Conservation (phyloP, 2,329 filamentous ascomycete species). For the Diaporthe vaccinii region DNA sequence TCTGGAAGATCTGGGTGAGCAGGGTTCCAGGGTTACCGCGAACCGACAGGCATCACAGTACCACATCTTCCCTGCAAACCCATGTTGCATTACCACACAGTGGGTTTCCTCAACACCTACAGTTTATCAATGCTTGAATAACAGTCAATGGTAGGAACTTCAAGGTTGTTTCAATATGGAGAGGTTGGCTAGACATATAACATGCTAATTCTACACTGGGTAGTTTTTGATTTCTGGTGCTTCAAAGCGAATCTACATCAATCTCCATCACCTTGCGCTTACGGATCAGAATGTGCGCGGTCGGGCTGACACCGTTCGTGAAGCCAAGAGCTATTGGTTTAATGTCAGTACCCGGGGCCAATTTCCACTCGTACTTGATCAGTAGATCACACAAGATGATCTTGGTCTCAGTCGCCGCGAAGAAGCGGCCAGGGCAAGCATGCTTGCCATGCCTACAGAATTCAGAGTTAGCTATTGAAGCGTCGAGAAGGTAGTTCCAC, state of each 20-base stretch:
- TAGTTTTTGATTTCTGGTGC: background rate
- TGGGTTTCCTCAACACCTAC: too few relatives aligned
- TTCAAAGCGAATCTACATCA: background rate
- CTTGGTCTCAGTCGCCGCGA: constrained; percentile 21
- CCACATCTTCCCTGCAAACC: background rate
- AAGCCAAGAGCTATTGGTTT: background rate
- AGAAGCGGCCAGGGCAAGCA: constrained; percentile 14
- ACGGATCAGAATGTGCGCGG: background rate
- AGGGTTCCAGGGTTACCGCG: constrained; percentile 14
- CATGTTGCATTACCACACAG: too few relatives aligned
- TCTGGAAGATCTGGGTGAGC: constrained; percentile 13
- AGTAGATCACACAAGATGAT: background rate
- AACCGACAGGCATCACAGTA: background rate
- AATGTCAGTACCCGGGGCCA: background rate
- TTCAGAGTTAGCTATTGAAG: too few relatives aligned
- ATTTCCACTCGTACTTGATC: constrained; percentile 13
- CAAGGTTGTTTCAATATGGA: too few relatives aligned
- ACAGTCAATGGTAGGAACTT: too few relatives aligned
- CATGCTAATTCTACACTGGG: background rate
- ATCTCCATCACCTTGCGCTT: background rate
- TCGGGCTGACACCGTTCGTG: background rate
- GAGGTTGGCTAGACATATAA: background rate
- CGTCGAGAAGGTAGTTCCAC: too few relatives aligned
- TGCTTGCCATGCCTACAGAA: background rate
- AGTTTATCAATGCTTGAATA: background rate